phyloP scores from a whole-genome alignment of 495 filamentous ascomycete genomes.

The Neurospora sp. region DNA sequence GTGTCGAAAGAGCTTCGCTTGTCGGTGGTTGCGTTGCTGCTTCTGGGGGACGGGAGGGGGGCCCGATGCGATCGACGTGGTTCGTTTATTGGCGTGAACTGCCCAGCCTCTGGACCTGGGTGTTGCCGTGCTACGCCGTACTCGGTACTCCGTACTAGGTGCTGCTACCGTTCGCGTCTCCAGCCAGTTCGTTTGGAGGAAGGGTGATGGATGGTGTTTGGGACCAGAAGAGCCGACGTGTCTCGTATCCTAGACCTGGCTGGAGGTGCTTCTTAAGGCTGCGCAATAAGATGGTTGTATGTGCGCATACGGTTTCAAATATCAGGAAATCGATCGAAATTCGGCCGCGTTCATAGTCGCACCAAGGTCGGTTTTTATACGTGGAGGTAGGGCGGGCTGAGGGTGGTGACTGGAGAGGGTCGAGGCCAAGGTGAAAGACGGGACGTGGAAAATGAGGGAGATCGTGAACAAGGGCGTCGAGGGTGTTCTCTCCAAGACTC shows the following conservation, averaged over 20 bases:
- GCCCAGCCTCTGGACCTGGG: neutral
- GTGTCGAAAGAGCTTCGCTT: constrained; percentile 1
- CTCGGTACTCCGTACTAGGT: neutral
- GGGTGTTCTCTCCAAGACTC: neutral
- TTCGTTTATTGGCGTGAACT: constrained; percentile 3
- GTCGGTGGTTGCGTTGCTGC: neutral
- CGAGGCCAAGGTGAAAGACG: neutral
- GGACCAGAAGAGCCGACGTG: neutral
- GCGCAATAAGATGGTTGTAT: neutral
- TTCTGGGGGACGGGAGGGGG: neutral
- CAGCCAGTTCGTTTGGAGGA: neutral
- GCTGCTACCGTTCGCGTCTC: neutral
- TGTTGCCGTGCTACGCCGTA: neutral
- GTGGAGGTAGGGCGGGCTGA: neutral
- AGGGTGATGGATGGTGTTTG: neutral
- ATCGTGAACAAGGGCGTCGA: neutral
- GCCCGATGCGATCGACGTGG: neutral
- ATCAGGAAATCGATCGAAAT: neutral
- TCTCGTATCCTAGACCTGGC: neutral
- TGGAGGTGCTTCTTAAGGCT: neutral
- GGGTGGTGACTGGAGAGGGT: neutral
- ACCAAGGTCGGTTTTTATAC: neutral
- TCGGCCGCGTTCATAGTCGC: neutral
- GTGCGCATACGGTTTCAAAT: neutral
- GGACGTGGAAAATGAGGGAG: neutral